These are phyloP conservation scores for Ammopiptanthus mongolicus DNA, from an alignment of 306 rosid genomes.

Conservation along the genomic window DNA sequence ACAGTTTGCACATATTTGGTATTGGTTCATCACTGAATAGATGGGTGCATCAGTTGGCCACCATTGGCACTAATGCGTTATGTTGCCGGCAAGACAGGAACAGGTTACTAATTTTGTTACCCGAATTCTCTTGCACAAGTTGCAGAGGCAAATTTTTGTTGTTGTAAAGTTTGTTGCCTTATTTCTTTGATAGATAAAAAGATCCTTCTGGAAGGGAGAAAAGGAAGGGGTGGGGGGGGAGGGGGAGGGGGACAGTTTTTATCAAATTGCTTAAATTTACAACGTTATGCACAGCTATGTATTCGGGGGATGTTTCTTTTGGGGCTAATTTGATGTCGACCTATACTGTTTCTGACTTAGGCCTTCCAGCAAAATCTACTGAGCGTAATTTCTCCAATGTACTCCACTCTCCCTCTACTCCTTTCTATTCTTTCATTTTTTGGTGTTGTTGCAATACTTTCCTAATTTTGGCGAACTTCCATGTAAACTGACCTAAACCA, in stretches of 20 bases:
- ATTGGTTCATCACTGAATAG: slow-evolving; percentile 30
- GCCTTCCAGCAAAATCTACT: slow-evolving; percentile 19
- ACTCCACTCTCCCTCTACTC: background rate
- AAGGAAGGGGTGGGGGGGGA: background rate
- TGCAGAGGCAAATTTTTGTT: slow-evolving; percentile 39
- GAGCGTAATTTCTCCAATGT: slow-evolving; percentile 10
- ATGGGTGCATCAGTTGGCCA: slow-evolving; percentile 26
- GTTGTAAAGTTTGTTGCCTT: slow-evolving; percentile 42
- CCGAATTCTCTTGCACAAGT: slow-evolving; percentile 31
- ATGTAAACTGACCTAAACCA: background rate
- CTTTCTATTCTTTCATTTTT: background rate
- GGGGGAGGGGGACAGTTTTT: background rate
- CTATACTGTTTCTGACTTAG: slow-evolving; percentile 16
- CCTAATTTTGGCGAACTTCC: background rate
- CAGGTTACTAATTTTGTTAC: slow-evolving; percentile 28
- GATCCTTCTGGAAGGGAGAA: background rate
- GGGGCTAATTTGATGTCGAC: slow-evolving; percentile 10
- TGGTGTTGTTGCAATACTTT: background rate
- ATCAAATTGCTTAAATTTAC: slow-evolving; percentile 16
- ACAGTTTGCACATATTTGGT: slow-evolving; percentile 34
- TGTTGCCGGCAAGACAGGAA: slow-evolving; percentile 27
- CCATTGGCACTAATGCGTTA: slow-evolving; percentile 23
- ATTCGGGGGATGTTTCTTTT: background rate
- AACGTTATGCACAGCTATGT: slow-evolving; percentile 12
- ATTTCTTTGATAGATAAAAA: slow-evolving; percentile 5